phyloP scores from a whole-genome alignment of 2,329 filamentous ascomycete genomes.

The Plectosphaerella cucumerina region DNA sequence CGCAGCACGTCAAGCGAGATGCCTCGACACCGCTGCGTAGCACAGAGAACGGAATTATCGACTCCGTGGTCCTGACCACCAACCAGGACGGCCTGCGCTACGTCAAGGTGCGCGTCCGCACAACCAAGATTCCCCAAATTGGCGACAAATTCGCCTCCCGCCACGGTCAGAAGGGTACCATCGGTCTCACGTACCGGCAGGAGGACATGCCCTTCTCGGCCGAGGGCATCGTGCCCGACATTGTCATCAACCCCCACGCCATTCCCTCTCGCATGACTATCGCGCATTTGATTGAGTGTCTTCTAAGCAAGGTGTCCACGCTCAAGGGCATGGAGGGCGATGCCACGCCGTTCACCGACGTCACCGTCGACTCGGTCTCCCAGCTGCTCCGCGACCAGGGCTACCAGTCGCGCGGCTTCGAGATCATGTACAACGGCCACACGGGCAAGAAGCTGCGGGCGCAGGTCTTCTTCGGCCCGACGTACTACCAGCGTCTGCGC shows the following conservation, averaged over 20 bases:
- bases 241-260: constrained; percentile 99
- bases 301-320: constrained; percentile 92
- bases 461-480: constrained; percentile 95
- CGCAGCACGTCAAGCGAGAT: constrained; percentile 87
- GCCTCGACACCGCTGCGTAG: constrained; percentile 91
- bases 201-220: constrained; percentile 98
- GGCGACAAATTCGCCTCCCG: constrained; percentile 99
- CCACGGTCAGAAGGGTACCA: constrained; percentile 98
- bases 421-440: constrained; percentile 98
- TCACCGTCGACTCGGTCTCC: constrained; percentile 92
- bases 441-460: constrained; percentile 90
- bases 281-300: constrained; percentile 98
- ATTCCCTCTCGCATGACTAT: constrained; percentile 99
- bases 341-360: constrained; percentile 95
- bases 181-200: constrained; percentile 95
- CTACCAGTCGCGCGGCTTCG: constrained; percentile 95
- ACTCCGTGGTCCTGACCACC: constrained; percentile 89
- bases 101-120: constrained; percentile 95
- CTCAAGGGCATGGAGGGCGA: constrained; percentile 94
- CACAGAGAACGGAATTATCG: constrained; percentile 95
- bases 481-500: constrained; percentile 96
- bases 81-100: constrained; percentile 93
- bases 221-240: constrained; percentile 86
- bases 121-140: constrained; percentile 97
- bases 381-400: constrained; percentile 81